Evolutionary conservation across 805 yeast genomes (phyloP).

Genomic region (Wickerhamiella galacta): DNA sequence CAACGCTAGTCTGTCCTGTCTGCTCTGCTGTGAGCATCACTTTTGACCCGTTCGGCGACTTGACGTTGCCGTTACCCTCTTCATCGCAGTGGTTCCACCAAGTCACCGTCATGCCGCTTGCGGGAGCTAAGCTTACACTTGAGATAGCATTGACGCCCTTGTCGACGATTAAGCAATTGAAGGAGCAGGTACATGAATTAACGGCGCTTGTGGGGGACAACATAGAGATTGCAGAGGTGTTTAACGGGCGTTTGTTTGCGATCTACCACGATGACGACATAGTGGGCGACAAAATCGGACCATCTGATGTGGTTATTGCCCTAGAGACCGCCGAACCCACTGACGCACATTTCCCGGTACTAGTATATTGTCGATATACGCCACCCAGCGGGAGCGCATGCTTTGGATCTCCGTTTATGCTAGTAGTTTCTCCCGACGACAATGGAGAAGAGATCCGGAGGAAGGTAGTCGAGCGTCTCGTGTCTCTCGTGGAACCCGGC

Average conservation of each 20-base stretch:
- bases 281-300: slow-evolving; percentile 45
- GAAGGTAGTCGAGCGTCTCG: not conserved
- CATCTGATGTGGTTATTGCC: slow-evolving; percentile 47
- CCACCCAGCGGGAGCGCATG: slow-evolving; percentile 17
- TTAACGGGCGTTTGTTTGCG: slow-evolving; percentile 48
- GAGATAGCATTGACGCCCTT: slow-evolving; percentile 61
- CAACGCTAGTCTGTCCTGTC: slow-evolving; percentile 74
- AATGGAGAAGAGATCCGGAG: slow-evolving; percentile 13
- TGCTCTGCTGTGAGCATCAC: slow-evolving; percentile 70
- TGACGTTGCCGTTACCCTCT: slow-evolving; percentile 78
- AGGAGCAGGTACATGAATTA: slow-evolving; percentile 40
- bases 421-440: slow-evolving; percentile 39
- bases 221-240: slow-evolving; percentile 43
- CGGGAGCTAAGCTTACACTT: slow-evolving; percentile 32
- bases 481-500: not conserved
- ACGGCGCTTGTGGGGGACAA: slow-evolving; percentile 21
- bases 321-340: slow-evolving; percentile 28
- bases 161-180: slow-evolving; percentile 46
- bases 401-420: slow-evolving; percentile 66
- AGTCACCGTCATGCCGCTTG: slow-evolving; percentile 45
- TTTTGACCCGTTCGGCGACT: slow-evolving; percentile 84
- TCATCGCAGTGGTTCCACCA: slow-evolving; percentile 53
- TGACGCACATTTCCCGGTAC: not conserved
- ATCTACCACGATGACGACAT: slow-evolving; percentile 47
- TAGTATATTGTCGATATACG: not conserved